Percentiles rank a stretch among this genome's conserved stretches.
Evolutionary conservation across 805 yeast genomes (phyloP).

Genomic region (Schizosaccharomyces lindneri): DNA sequence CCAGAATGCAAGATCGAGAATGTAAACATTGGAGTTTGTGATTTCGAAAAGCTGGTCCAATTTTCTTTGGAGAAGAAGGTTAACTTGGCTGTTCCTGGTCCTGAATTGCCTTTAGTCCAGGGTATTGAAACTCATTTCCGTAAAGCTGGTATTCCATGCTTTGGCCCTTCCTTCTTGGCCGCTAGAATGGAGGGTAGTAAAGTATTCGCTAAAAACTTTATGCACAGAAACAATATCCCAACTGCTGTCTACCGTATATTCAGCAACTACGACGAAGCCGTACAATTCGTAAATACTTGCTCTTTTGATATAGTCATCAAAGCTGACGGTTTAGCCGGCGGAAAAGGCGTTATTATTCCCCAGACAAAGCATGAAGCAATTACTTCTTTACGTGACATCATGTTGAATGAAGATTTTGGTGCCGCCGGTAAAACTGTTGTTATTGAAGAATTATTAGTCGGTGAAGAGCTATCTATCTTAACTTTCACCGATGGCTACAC

Average conservation of each 20-base stretch:
- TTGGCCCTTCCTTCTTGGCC: constrained; percentile 83
- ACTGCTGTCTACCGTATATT: constrained; percentile 80
- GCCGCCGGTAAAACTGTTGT: constrained; percentile 66
- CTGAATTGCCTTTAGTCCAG: constrained; percentile 96
- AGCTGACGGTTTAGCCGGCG: constrained; percentile 96
- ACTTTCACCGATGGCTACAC: constrained; percentile 88
- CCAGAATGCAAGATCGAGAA: constrained; percentile 31
- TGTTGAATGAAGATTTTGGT: constrained; percentile 78
- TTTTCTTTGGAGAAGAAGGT: constrained; percentile 49
- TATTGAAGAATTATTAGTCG: constrained; percentile 84
- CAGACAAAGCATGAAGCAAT: constrained; percentile 59
- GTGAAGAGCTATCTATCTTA: constrained; percentile 84
- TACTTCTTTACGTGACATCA: constrained; percentile 60
- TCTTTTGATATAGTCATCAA: constrained; percentile 69
- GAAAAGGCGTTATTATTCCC: constrained; percentile 94
- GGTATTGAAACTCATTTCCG: constrained; percentile 56
- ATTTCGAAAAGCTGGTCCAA: constrained; percentile 42
- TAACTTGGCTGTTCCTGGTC: constrained; percentile 77
- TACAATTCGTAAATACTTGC: constrained; percentile 34
- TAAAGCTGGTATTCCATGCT: constrained; percentile 75
- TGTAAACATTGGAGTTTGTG: constrained; percentile 42
- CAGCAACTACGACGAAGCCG: constrained; percentile 51
- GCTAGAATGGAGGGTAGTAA: constrained; percentile 94
- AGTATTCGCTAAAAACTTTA: constrained; percentile 77
- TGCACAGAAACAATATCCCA: constrained; percentile 79